A percentile compares a stretch with the other conserved stretches of the same genome.
phyloP scores from a whole-genome alignment of 306 rosid species.

The Acacia confusa region DNA sequence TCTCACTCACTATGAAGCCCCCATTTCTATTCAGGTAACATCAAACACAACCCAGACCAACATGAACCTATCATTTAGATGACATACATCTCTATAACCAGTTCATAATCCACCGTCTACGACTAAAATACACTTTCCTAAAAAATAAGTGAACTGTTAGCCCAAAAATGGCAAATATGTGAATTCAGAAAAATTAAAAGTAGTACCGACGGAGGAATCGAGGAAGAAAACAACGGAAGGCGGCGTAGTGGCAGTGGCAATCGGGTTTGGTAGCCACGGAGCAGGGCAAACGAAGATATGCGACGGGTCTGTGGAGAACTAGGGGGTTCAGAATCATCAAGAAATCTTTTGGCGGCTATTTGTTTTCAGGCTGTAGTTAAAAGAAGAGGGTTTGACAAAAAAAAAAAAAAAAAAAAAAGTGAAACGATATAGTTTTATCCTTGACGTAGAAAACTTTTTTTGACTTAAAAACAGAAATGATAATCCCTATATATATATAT shows the following conservation, averaged over 20 bases:
- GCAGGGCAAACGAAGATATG: conserved; percentile 5
- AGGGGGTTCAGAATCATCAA: too few relatives aligned
- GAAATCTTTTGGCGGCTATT: too few relatives aligned
- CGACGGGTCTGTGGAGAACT: not conserved
- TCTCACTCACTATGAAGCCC: not conserved
- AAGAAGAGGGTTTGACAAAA: too few relatives aligned
- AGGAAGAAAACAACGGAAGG: not conserved
- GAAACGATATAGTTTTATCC: too few relatives aligned
- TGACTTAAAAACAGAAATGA: too few relatives aligned
- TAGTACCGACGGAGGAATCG: not conserved
- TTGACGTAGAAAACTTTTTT: too few relatives aligned
- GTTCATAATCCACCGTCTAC: not conserved
- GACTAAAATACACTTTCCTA: not conserved
- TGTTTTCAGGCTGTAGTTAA: too few relatives aligned
- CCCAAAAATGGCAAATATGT: not conserved
- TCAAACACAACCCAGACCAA: not conserved
- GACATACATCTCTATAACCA: not conserved
- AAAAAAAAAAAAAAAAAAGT: too few relatives aligned
- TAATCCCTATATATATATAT: too few relatives aligned
- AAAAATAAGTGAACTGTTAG: not conserved
- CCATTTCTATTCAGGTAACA: not conserved
- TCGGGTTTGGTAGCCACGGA: not conserved
- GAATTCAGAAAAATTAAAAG: not conserved
- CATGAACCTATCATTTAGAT: not conserved
- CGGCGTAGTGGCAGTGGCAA: not conserved